These are phyloP conservation scores for Punica granatum DNA, from an alignment of 345 rosid species.

Conservation along the genomic window DNA sequence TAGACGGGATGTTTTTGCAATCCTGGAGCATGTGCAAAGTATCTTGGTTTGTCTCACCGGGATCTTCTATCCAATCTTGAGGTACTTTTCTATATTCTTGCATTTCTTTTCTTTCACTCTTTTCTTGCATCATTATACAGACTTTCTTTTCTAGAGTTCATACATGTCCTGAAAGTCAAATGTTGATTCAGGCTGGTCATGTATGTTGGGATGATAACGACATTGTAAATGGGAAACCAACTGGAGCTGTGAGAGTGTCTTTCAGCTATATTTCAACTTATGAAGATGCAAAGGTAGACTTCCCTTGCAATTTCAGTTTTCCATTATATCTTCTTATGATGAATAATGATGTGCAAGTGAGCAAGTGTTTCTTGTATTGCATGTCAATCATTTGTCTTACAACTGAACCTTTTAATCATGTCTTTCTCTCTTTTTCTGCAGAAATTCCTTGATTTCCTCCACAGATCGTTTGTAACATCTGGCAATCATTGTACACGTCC, in stretches of 20 bases:
- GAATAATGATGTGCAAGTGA: neutral
- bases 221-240: constrained; percentile 72
- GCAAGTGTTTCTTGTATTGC: neutral
- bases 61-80: constrained; percentile 81
- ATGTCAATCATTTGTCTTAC: neutral
- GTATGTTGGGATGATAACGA: constrained; percentile 97
- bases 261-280: constrained; percentile 96
- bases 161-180: constrained; percentile 4
- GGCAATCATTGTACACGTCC: neutral
- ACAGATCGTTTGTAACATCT: constrained; percentile 39
- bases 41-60: constrained; percentile 73
- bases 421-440: constrained; percentile 23
- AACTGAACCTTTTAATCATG: neutral
- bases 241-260: constrained; percentile 89
- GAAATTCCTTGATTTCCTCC: constrained; percentile 73
- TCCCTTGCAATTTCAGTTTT: too few relatives aligned
- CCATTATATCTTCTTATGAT: too few relatives aligned
- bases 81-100: constrained; percentile 28
- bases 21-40: constrained; percentile 98
- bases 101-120: neutral
- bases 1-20: constrained; percentile 99
- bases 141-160: constrained; percentile 6
- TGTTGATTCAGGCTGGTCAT: constrained; percentile 71
- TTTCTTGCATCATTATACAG: constrained; percentile 4
- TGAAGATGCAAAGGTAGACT: constrained; percentile 80